Evolutionary conservation across 768 basidiomycete species (phyloP), one percentile per base, ranked within the genome.

Genomic region (Lactarius evosmus): DNA sequence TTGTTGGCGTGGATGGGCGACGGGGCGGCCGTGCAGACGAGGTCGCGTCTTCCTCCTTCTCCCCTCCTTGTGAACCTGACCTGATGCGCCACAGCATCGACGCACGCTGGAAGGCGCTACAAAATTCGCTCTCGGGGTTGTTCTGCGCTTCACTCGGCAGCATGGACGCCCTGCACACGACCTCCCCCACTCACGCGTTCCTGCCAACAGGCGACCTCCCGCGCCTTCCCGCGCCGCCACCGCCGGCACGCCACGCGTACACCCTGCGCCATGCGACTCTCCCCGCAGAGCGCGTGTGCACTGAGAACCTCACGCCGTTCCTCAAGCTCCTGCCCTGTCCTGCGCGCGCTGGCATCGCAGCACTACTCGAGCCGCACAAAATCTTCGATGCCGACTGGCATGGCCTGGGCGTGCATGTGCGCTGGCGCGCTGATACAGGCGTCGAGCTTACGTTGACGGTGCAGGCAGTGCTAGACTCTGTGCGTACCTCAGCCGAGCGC

Each of bases 231-330:
- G 2, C 57, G 9, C 61, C 61, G 19, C 61, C 25, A 0, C 54
- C 56, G 27, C 40, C 62, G 77, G 32, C 67, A 73, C 75, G 78
- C 16, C 82, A 89, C 32, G 14, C 27, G 3, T 58, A 67, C 62
- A 77, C 79, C 51, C 79, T 93, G 29, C 85, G 87, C 63, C 88
- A 95, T 69, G 91, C 89, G 1, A 83, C 84, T 8, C 81, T 89
- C 22, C 89, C 90, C 7, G 91, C 87, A 3, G 92, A 95, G 72
- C 80, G 87, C 69, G 90, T 98, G n/a, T 99, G 96, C 72, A 98
- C 96, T 5, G 97, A 98, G 72, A 98, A 98, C 71, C 78, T 98
- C 9, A 98, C 96, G 0, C 96, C 97, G 0, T 97, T 98, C 76
- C 81, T 98, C 62, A 94, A 96, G 72, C 85, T 98, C 11, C 78